Conservation (phyloP, 148 eudicot species). For the Heliamphora exappendiculata region DNA sequence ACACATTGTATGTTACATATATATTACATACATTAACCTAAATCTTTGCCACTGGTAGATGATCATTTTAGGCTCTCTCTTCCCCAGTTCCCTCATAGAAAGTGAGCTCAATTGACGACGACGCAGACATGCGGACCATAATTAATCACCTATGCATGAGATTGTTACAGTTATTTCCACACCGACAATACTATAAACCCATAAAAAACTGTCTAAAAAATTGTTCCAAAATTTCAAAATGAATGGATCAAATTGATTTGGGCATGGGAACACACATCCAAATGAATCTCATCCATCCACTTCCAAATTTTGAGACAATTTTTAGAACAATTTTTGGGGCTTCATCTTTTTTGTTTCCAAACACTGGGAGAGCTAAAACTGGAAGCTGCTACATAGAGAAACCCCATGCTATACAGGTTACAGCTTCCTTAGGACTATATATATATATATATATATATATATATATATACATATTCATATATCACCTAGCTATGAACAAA, state of each 20-base stretch:
- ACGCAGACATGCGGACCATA: neutral
- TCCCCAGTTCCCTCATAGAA: neutral
- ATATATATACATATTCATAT: slow-evolving; percentile 11
- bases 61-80: neutral
- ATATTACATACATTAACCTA: neutral
- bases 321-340: too few relatives aligned
- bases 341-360: too few relatives aligned
- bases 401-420: slow-evolving; percentile 2
- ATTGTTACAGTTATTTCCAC: slow-evolving; percentile 5
- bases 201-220: too few relatives aligned
- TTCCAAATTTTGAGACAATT: too few relatives aligned
- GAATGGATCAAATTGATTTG: too few relatives aligned
- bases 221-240: too few relatives aligned
- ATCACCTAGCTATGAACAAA: slow-evolving; percentile 16
- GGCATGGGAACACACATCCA: too few relatives aligned
- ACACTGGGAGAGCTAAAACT: neutral
- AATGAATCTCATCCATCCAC: too few relatives aligned
- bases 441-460: too few relatives aligned
- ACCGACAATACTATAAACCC: too few relatives aligned
- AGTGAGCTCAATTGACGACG: neutral
- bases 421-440: slow-evolving; percentile 19
- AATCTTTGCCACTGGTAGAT: too few relatives aligned
- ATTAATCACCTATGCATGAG: neutral
- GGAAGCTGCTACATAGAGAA: slow-evolving; percentile 7
- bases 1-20: slow-evolving; percentile 1